Conservation (phyloP, 495 filamentous ascomycete genomes). For the Xylaria nigripes region DNA sequence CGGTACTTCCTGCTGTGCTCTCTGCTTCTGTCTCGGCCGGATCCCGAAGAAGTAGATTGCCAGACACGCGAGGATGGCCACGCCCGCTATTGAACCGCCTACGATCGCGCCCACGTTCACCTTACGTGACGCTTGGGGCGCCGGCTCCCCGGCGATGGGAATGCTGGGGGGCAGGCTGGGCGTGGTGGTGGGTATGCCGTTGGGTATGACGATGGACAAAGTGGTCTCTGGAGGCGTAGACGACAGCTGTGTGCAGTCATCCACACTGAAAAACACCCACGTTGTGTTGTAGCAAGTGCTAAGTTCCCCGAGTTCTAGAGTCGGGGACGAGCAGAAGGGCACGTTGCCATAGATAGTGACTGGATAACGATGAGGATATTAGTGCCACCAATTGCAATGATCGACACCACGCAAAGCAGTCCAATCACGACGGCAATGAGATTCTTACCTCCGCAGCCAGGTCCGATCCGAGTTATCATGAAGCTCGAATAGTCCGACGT, state of each 20-base stretch:
- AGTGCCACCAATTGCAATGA: too few species aligned
- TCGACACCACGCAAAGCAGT: too few species aligned
- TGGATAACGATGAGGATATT: too few species aligned
- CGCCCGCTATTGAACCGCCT: constrained; percentile 2
- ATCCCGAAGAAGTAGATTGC: constrained; percentile 2
- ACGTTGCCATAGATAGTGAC: constrained; percentile 9
- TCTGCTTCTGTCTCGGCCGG: neutral
- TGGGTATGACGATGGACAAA: neutral
- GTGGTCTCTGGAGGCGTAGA: neutral
- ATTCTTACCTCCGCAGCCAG: constrained; percentile 4
- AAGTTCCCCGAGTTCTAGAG: neutral
- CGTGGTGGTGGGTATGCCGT: neutral
- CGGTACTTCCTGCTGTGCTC: neutral
- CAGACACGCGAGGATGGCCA: neutral
- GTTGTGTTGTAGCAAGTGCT: neutral
- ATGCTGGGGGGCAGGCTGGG: neutral
- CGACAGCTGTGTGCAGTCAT: neutral
- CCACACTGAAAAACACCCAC: constrained; percentile 6
- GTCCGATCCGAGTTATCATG: neutral
- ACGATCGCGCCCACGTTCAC: constrained; percentile 1
- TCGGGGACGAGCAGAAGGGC: constrained; percentile 1
- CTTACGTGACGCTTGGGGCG: too few species aligned
- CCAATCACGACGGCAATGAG: too few species aligned
- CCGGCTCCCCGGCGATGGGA: neutral
- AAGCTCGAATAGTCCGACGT: neutral